Percentiles rank a stretch among this genome's conserved stretches.
Conservation (phyloP, 768 basidiomycete species). For the Multifurca ochricompacta region DNA sequence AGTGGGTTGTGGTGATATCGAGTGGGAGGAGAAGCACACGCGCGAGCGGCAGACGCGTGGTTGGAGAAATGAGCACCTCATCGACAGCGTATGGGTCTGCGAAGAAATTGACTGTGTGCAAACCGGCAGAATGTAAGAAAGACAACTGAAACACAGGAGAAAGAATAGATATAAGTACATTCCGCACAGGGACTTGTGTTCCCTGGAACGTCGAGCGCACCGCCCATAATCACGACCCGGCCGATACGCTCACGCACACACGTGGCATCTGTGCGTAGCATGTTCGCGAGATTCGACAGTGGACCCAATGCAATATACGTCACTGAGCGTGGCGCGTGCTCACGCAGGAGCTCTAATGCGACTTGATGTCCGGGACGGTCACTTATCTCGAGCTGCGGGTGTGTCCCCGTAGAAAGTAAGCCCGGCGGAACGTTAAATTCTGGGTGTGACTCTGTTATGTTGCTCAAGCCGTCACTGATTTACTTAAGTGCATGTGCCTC, state of each 20-base stretch:
- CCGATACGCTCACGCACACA: conserved; percentile 54
- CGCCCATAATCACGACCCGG: conserved; percentile 88
- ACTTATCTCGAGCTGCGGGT: conserved; percentile 42
- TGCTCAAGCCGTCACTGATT: conserved; percentile 59
- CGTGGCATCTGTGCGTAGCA: conserved; percentile 48
- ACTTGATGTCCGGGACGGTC: conserved; percentile 45
- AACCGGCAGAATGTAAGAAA: not conserved
- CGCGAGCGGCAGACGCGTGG: conserved; percentile 48
- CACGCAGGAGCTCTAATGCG: conserved; percentile 45
- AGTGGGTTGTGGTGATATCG: conserved; percentile 77
- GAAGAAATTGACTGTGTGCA: conserved; percentile 64
- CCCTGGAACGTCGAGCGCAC: conserved; percentile 84
- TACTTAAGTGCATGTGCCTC: not conserved
- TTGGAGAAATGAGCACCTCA: conserved; percentile 45
- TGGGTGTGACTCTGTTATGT: conserved; percentile 54
- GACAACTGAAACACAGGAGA: not conserved
- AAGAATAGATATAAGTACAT: conserved; percentile 47
- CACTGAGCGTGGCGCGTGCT: conserved; percentile 43
- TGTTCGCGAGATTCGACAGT: conserved; percentile 69
- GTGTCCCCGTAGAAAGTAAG: conserved; percentile 22
- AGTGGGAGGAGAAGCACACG: conserved; percentile 66
- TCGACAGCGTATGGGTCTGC: conserved; percentile 83
- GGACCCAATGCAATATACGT: conserved; percentile 72
- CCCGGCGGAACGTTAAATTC: conserved; percentile 40
- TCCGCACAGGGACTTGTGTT: conserved; percentile 79